phyloP scores from a whole-genome alignment of 176 grass and related monocot genomes.

The Eleusine indica region DNA sequence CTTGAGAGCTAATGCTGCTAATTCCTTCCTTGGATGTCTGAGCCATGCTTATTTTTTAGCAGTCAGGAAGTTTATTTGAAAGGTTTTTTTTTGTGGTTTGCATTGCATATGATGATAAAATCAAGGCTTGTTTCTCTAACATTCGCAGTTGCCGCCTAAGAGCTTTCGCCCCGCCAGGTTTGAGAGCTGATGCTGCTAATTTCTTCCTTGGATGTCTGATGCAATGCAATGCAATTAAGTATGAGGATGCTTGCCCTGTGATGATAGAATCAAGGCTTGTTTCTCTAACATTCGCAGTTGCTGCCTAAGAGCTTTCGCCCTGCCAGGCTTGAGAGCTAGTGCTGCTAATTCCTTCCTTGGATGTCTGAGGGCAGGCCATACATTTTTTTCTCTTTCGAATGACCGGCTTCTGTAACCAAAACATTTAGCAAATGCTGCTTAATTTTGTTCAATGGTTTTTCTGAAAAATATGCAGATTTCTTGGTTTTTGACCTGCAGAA shows the following conservation, averaged over 20 bases:
- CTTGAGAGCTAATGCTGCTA: conserved; percentile 57
- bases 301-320: conserved; percentile 53
- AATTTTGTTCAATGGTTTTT: too few relatives aligned
- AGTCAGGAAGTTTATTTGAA: too few relatives aligned
- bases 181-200: conserved; percentile 61
- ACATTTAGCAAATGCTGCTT: too few relatives aligned
- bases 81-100: too few relatives aligned
- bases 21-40: conserved; percentile 63
- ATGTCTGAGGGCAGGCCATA: conserved; percentile 26
- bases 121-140: conserved; percentile 70
- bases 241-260: neutral
- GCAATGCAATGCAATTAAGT: conserved; percentile 6
- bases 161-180: conserved; percentile 62
- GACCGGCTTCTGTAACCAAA: too few relatives aligned
- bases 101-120: conserved; percentile 32
- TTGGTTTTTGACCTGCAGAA: too few relatives aligned
- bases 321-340: conserved; percentile 58
- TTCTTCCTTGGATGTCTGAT: conserved; percentile 78
- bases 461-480: too few relatives aligned
- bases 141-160: conserved; percentile 68
- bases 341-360: conserved; percentile 59
- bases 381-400: too few relatives aligned
- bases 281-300: conserved; percentile 67
- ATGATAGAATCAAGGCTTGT: conserved; percentile 52
- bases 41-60: neutral